phyloP scores from a whole-genome alignment of 2,329 filamentous ascomycete genomes.

The Aspergillus novoparasiticus region DNA sequence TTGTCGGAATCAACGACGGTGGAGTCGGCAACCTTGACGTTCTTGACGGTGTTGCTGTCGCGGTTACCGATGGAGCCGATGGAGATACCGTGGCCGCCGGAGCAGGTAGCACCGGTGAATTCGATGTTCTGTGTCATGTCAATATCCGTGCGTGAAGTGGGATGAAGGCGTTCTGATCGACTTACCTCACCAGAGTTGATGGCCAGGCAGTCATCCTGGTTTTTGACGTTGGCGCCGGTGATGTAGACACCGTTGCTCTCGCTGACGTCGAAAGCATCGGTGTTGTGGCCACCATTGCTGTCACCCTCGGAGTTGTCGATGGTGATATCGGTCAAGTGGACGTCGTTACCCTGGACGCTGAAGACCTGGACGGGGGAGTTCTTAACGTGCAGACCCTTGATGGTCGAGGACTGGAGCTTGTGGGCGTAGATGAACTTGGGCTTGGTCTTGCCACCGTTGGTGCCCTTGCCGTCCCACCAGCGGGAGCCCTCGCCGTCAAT shows the following conservation, averaged over 20 bases:
- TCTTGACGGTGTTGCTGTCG: constrained; percentile 56
- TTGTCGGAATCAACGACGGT: constrained; percentile 56
- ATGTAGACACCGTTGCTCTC: constrained; percentile 54
- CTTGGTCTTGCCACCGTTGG: constrained; percentile 65
- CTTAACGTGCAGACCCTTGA: constrained; percentile 37
- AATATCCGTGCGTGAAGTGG: background rate
- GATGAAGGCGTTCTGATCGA: background rate
- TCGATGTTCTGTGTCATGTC: constrained; percentile 25
- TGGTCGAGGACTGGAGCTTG: constrained; percentile 33
- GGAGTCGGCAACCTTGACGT: constrained; percentile 54
- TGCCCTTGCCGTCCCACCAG: constrained; percentile 65
- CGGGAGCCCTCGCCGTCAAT: constrained; percentile 59
- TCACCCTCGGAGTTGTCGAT: constrained; percentile 63
- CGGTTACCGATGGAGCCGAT: constrained; percentile 64
- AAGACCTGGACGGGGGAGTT: constrained; percentile 44
- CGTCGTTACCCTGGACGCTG: constrained; percentile 49
- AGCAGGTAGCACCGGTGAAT: constrained; percentile 34
- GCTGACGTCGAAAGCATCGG: constrained; percentile 47
- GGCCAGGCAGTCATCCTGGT: constrained; percentile 64
- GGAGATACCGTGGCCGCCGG: constrained; percentile 54
- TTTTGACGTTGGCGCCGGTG: constrained; percentile 54
- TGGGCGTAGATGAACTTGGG: constrained; percentile 65
- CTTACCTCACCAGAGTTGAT: constrained; percentile 57
- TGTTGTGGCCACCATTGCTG: constrained; percentile 51
- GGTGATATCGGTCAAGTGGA: constrained; percentile 55